Evolutionary conservation across 169 alveolate genomes (phyloP), one percentile per base, ranked within the genome.

Genomic region (Eimeria necatrix): DNA sequence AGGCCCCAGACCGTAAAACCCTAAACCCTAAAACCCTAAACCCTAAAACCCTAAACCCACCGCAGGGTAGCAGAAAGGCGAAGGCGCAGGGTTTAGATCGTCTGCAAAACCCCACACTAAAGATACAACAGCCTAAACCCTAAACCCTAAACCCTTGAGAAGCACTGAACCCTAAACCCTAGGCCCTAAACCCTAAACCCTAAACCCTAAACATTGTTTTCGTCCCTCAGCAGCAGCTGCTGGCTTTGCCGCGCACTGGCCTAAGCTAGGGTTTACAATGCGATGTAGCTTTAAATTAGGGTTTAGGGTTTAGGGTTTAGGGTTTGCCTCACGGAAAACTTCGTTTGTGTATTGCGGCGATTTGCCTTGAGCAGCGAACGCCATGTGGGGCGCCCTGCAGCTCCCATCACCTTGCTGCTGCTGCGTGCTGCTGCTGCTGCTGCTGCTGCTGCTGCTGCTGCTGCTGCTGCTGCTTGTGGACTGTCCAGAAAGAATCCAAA

Each of bases 151-250:
- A n/a, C n/a, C n/a, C n/a, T n/a, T n/a, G n/a, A n/a, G n/a, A n/a
- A n/a, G n/a, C n/a, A n/a, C n/a, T n/a, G n/a, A 41, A 16, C 24
- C 78, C 24, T 24, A 68, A 68, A 18, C 78, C 78, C 78, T 68
- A 68, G 4, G 10, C 78, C 78, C 78, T 20, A 68, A 68, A 68
- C 41, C 78, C 78, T 68, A 68, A 68, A n/a, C 10, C 78, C 41
- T 22, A 10, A 61, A 61, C n/a, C 73, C 24, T 10, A 61, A 14
- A 3, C 73, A n/a, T n/a, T n/a, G n/a, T n/a, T n/a, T n/a, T n/a
- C n/a, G n/a, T n/a, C n/a, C n/a, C n/a, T n/a, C n/a, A n/a, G n/a
- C n/a, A n/a, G n/a, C n/a, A n/a, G n/a, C n/a, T n/a, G n/a, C n/a
- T n/a, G n/a, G n/a, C n/a, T n/a, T n/a, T n/a, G n/a, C n/a, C n/a